phyloP scores from a whole-genome alignment of 345 rosid species.

The Reutealis trisperma region DNA sequence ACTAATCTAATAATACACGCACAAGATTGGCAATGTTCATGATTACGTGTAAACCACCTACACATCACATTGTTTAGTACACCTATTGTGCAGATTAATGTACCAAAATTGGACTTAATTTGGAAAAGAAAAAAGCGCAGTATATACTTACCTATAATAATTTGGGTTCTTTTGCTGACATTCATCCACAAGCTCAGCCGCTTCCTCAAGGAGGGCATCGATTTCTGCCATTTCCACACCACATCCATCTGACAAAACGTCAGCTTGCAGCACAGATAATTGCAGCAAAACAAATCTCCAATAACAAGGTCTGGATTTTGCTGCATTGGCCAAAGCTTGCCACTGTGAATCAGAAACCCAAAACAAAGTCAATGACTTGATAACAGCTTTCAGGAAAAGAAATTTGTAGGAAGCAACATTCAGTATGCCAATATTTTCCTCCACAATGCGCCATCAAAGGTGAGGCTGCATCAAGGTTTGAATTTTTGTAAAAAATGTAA shows the following conservation, averaged over 20 bases:
- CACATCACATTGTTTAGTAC: not conserved
- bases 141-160: constrained; percentile 67
- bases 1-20: too few species aligned
- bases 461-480: not conserved
- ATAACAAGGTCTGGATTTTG: constrained; percentile 67
- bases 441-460: not conserved
- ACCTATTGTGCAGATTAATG: not conserved
- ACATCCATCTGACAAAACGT: constrained; percentile 50
- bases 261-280: constrained; percentile 68
- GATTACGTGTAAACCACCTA: not conserved
- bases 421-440: not conserved
- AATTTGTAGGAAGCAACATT: constrained; percentile 1
- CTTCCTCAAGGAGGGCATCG: constrained; percentile 85
- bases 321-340: constrained; percentile 80
- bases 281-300: constrained; percentile 93
- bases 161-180: constrained; percentile 70
- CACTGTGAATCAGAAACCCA: constrained; percentile 54
- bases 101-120: not conserved
- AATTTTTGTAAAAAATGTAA: not conserved
- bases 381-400: constrained; percentile 6
- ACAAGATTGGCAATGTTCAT: not conserved
- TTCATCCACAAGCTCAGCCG: constrained; percentile 92
- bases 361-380: constrained; percentile 9
- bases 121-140: not conserved
- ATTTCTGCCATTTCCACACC: constrained; percentile 74